Conservation (phyloP, 805 yeast species). For the Tetrapisispora pingtungensis region DNA sequence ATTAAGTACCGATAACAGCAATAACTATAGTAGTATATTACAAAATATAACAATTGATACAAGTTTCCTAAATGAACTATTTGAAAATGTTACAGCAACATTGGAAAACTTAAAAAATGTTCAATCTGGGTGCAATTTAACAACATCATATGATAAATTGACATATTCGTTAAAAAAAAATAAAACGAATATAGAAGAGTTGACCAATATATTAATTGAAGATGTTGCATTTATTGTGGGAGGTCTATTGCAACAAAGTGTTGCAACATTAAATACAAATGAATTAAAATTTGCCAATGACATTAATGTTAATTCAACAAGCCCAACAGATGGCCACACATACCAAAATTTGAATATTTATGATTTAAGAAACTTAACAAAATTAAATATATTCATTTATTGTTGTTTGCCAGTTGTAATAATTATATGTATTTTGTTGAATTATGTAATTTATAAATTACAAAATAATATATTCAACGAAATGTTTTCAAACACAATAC, state of each 20-base stretch:
- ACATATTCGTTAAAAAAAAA: not conserved
- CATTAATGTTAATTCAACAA: too few species aligned
- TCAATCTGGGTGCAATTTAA: not conserved
- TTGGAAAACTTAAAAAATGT: not conserved
- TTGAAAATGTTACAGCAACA: slow-evolving; percentile 6
- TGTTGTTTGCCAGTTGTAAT: not conserved
- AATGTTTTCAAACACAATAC: not conserved
- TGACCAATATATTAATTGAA: not conserved
- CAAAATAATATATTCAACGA: not conserved
- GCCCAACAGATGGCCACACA: too few species aligned
- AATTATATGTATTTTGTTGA: not conserved
- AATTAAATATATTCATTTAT: not conserved
- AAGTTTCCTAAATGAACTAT: slow-evolving; percentile 7
- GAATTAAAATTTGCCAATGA: too few species aligned
- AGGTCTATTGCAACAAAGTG: too few species aligned
- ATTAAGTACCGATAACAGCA: slow-evolving; percentile 1
- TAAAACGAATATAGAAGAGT: not conserved
- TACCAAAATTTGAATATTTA: too few species aligned
- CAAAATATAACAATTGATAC: slow-evolving; percentile 7
- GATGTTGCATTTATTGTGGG: too few species aligned
- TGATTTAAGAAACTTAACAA: too few species aligned
- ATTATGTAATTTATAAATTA: not conserved
- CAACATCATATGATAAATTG: not conserved
- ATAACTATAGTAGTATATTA: not conserved
- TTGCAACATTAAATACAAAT: too few species aligned